Percentiles rank a stretch among this genome's conserved stretches.
Conservation (phyloP, 2,329 filamentous ascomycete genomes). For the Pseudomassariella vexata region DNA sequence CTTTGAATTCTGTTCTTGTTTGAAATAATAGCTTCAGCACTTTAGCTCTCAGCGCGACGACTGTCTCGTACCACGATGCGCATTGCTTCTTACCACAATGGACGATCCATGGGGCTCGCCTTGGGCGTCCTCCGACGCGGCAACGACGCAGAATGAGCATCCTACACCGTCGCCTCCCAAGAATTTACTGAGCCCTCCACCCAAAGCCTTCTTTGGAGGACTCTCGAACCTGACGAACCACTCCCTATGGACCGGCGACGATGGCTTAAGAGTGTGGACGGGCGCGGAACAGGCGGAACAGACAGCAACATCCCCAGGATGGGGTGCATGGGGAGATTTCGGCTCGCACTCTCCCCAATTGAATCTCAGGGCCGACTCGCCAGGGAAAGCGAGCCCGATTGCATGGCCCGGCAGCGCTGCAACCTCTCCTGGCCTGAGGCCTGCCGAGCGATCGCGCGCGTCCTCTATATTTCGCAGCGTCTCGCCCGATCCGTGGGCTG, state of each 20-base stretch:
- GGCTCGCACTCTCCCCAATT: slow-evolving; percentile 20
- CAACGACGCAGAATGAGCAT: slow-evolving; percentile 24
- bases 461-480: slow-evolving; percentile 26
- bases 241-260: slow-evolving; percentile 37
- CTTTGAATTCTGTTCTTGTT: too few relatives aligned
- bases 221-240: slow-evolving; percentile 21
- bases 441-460: slow-evolving; percentile 23
- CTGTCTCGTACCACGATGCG: slow-evolving; percentile 25
- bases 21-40: too few relatives aligned
- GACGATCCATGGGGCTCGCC: slow-evolving; percentile 60
- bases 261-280: slow-evolving; percentile 32
- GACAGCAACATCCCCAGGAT: slow-evolving; percentile 16
- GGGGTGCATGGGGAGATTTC: slow-evolving; percentile 25
- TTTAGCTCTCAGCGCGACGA: too few relatives aligned
- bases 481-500: slow-evolving; percentile 37
- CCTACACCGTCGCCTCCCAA: slow-evolving; percentile 24
- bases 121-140: slow-evolving; percentile 42
- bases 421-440: slow-evolving; percentile 26
- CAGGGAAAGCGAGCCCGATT: slow-evolving; percentile 30
- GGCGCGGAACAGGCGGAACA: slow-evolving; percentile 19
- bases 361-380: slow-evolving; percentile 24
- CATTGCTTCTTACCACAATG: slow-evolving; percentile 34
- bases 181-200: slow-evolving; percentile 33
- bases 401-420: slow-evolving; percentile 33
- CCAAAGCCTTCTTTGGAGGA: slow-evolving; percentile 33